Conservation (phyloP, 257 asterid species). For the Anisodus acutangulus region DNA sequence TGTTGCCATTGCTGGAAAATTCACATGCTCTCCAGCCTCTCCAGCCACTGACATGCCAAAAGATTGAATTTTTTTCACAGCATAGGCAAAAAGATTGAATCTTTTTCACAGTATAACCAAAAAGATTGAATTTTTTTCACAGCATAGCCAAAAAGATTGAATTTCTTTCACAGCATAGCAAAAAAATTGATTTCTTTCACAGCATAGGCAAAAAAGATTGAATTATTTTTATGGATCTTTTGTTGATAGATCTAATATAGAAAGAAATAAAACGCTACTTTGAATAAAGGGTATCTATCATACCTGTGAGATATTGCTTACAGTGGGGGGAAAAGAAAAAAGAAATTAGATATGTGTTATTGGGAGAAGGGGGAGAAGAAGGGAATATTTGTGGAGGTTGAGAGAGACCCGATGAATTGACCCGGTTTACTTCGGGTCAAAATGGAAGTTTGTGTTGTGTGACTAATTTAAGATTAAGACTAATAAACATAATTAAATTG, state of each 20-base stretch:
- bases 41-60: slow-evolving; percentile 55
- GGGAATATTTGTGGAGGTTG: slow-evolving; percentile 41
- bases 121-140: too few species aligned
- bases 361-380: slow-evolving; percentile 1
- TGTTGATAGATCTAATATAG: background rate
- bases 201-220: background rate
- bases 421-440: slow-evolving; percentile 38
- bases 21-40: slow-evolving; percentile 50
- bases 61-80: background rate
- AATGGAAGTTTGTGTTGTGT: background rate
- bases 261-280: background rate
- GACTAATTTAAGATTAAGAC: background rate
- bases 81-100: background rate
- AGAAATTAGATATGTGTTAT: background rate
- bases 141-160: background rate
- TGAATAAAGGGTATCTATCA: background rate
- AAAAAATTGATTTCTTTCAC: background rate
- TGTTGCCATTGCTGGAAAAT: slow-evolving; percentile 54
- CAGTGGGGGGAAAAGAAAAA: background rate
- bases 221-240: background rate
- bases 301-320: background rate
- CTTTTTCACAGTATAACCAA: background rate
- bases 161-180: too few species aligned
- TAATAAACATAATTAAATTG: background rate
- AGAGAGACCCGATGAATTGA: slow-evolving; percentile 39